A percentile compares a stretch with the other conserved stretches of the same genome.
phyloP scores from a whole-genome alignment of 176 grass and related monocot species.

The Aegilops tauschii region DNA sequence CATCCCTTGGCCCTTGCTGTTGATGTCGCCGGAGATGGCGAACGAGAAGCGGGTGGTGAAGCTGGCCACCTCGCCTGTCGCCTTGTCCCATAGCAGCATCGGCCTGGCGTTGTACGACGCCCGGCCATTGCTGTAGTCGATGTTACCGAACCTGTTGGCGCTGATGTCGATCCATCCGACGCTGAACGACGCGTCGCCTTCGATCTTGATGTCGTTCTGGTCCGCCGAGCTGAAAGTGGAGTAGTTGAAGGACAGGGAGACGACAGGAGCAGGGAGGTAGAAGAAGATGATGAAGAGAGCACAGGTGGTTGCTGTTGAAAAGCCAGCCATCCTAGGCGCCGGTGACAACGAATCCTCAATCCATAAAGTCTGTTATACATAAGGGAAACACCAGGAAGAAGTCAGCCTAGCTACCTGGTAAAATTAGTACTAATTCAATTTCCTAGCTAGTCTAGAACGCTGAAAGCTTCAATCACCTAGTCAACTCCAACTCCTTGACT shows the following conservation, averaged over 20 bases:
- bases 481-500: too few species aligned
- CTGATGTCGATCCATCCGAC: not conserved
- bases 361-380: too few species aligned
- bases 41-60: constrained; percentile 21
- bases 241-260: not conserved
- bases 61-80: not conserved
- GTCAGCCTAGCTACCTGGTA: too few species aligned
- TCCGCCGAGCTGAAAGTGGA: not conserved
- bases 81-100: not conserved
- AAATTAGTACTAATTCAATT: too few species aligned
- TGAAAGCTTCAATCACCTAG: too few species aligned
- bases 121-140: not conserved
- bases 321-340: too few species aligned
- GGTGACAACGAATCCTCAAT: too few species aligned
- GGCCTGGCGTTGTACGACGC: not conserved
- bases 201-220: not conserved
- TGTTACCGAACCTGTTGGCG: not conserved
- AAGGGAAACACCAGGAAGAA: too few species aligned
- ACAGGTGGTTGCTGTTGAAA: not conserved
- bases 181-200: not conserved
- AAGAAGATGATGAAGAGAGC: not conserved
- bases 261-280: not conserved
- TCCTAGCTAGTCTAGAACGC: too few species aligned
- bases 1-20: constrained; percentile 11
- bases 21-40: not conserved